Conservation (phyloP, 192 early-diverging fungal genomes). For the Mortierella hygrophila region DNA sequence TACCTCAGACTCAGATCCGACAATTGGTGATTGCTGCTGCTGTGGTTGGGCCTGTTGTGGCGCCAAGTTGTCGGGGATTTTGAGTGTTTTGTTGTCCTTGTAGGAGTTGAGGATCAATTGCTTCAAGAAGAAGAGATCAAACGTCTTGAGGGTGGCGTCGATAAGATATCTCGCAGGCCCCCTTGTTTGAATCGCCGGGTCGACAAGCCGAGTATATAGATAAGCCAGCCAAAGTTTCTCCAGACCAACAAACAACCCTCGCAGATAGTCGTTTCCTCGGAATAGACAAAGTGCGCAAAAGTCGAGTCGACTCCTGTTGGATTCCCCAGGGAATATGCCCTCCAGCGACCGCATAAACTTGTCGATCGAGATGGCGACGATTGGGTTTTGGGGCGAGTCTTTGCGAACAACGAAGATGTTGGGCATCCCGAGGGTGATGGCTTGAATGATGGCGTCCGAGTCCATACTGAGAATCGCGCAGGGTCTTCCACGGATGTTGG, state of each 20-base stretch:
- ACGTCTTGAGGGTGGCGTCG: slow-evolving; percentile 38
- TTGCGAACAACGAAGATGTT: slow-evolving; percentile 50
- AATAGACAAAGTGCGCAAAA: slow-evolving; percentile 51
- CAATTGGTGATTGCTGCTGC: neutral
- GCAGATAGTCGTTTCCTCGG: slow-evolving; percentile 55
- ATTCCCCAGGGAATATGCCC: slow-evolving; percentile 39
- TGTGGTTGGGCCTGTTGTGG: neutral
- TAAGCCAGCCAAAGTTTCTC: slow-evolving; percentile 45
- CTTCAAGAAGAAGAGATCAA: slow-evolving; percentile 45
- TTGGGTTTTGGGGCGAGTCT: slow-evolving; percentile 14
- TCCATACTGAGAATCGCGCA: slow-evolving; percentile 56
- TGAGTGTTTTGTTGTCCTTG: slow-evolving; percentile 7
- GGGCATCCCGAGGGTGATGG: slow-evolving; percentile 46
- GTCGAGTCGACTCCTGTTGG: slow-evolving; percentile 34
- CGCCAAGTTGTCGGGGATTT: neutral
- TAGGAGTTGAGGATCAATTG: slow-evolving; percentile 36
- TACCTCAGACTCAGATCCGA: neutral
- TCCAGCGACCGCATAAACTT: slow-evolving; percentile 36
- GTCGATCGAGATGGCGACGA: slow-evolving; percentile 42
- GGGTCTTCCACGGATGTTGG: slow-evolving; percentile 42
- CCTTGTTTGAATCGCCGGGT: slow-evolving; percentile 21
- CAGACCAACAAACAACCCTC: slow-evolving; percentile 19
- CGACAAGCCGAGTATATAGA: slow-evolving; percentile 34
- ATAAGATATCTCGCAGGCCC: slow-evolving; percentile 23
- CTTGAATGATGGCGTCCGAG: slow-evolving; percentile 52